phyloP scores from a whole-genome alignment of 2,329 filamentous ascomycete genomes.

The Lasiodiplodia citricola region DNA sequence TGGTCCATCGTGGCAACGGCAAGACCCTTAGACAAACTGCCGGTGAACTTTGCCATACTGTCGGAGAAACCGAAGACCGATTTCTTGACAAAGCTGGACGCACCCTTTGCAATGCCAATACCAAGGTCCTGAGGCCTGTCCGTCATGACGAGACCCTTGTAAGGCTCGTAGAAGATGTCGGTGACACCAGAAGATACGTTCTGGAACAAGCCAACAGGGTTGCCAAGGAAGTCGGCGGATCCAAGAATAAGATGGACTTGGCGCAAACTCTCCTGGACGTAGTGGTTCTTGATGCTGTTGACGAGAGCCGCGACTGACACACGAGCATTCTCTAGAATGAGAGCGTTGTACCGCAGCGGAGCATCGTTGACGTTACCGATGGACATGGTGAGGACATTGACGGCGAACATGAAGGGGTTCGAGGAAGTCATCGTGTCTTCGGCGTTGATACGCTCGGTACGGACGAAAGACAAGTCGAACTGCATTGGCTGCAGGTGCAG shows the following conservation, averaged over 20 bases:
- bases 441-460: constrained; percentile 93
- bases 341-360: constrained; percentile 87
- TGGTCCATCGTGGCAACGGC: constrained; percentile 96
- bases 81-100: constrained; percentile 97
- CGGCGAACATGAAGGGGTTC: constrained; percentile 97
- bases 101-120: constrained; percentile 92
- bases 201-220: constrained; percentile 97
- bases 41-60: constrained; percentile 97
- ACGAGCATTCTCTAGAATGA: constrained; percentile 93
- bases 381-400: constrained; percentile 99
- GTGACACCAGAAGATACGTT: constrained; percentile 96
- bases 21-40: constrained; percentile 94
- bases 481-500: constrained; percentile 98
- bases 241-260: constrained; percentile 98
- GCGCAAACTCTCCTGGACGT: constrained; percentile 93
- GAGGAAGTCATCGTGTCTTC: constrained; percentile 87
- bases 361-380: constrained; percentile 99
- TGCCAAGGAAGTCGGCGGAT: constrained; percentile 95
- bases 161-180: constrained; percentile 99
- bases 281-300: constrained; percentile 89
- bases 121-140: constrained; percentile 95
- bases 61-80: constrained; percentile 97
- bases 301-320: constrained; percentile 84
- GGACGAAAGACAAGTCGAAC: constrained; percentile 93
- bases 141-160: constrained; percentile 95